A percentile compares a stretch with the other conserved stretches of the same genome.
phyloP scores from a whole-genome alignment of 2,329 filamentous ascomycete genomes.

The Mycogone perniciosa region DNA sequence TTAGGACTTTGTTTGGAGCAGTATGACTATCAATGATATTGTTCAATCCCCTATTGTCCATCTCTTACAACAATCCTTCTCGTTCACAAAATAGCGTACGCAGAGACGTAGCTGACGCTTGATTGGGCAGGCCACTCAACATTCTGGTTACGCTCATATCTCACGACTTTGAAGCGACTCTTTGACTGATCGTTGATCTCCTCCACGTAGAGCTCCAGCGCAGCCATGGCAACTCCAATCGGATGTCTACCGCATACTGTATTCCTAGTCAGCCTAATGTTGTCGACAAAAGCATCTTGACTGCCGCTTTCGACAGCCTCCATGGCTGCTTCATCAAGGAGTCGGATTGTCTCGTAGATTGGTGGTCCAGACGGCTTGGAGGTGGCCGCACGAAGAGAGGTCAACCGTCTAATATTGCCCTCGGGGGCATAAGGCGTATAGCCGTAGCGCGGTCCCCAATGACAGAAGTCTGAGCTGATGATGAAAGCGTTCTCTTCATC shows the following conservation, averaged over 20 bases:
- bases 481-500: slow-evolving; percentile 77
- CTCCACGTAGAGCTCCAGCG: slow-evolving; percentile 58
- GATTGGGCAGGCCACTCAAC: slow-evolving; percentile 62
- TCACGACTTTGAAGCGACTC: slow-evolving; percentile 67
- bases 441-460: slow-evolving; percentile 78
- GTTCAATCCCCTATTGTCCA: background rate
- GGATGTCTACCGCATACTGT: slow-evolving; percentile 94
- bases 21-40: too few species aligned
- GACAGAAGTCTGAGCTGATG: slow-evolving; percentile 92
- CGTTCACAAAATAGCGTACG: slow-evolving; percentile 66
- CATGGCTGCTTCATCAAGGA: slow-evolving; percentile 77
- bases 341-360: slow-evolving; percentile 80
- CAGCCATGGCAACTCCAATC: slow-evolving; percentile 88
- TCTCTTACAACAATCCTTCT: background rate
- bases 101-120: slow-evolving; percentile 93
- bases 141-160: slow-evolving; percentile 81
- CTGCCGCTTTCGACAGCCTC: slow-evolving; percentile 72
- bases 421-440: slow-evolving; percentile 69
- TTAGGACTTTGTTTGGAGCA: too few species aligned
- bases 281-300: slow-evolving; percentile 63
- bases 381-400: slow-evolving; percentile 28
- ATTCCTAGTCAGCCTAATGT: slow-evolving; percentile 68
- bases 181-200: slow-evolving; percentile 34
- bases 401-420: slow-evolving; percentile 34
- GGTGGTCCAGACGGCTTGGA: slow-evolving; percentile 33